Percentiles rank a stretch among this genome's conserved stretches.
phyloP scores from a whole-genome alignment of 2,329 filamentous ascomycete species.

The Colletotrichum camelliae region DNA sequence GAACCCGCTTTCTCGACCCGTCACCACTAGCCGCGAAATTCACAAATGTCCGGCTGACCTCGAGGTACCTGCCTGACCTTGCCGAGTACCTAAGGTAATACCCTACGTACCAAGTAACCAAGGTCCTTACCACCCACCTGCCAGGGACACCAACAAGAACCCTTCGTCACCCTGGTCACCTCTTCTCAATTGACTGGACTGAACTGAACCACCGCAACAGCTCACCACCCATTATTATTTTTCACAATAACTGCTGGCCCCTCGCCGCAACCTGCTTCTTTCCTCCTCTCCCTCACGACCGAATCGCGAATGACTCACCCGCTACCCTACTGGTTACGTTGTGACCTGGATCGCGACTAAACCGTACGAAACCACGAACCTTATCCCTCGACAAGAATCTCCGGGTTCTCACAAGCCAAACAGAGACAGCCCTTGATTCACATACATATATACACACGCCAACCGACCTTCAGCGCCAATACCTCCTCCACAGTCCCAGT shows the following conservation, averaged over 20 bases:
- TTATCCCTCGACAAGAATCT: slow-evolving; percentile 2
- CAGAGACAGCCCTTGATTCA: slow-evolving; percentile 19
- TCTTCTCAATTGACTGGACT: background rate
- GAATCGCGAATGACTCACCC: background rate
- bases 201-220: background rate
- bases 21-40: slow-evolving; percentile 7
- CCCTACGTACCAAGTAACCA: background rate
- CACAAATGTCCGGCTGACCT: slow-evolving; percentile 20
- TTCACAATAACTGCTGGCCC: slow-evolving; percentile 4
- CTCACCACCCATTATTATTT: background rate
- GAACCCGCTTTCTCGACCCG: background rate
- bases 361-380: background rate
- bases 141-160: background rate
- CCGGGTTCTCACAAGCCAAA: background rate
- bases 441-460: background rate
- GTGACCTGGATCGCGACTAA: slow-evolving; percentile 13
- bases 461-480: background rate
- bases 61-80: background rate
- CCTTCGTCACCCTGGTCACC: slow-evolving; percentile 8
- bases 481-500: background rate
- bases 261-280: background rate
- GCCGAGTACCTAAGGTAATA: background rate
- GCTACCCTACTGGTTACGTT: background rate
- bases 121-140: background rate
- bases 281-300: background rate